phyloP scores from a whole-genome alignment of 2,329 filamentous ascomycete genomes.

The Fusarium drepaniforme region DNA sequence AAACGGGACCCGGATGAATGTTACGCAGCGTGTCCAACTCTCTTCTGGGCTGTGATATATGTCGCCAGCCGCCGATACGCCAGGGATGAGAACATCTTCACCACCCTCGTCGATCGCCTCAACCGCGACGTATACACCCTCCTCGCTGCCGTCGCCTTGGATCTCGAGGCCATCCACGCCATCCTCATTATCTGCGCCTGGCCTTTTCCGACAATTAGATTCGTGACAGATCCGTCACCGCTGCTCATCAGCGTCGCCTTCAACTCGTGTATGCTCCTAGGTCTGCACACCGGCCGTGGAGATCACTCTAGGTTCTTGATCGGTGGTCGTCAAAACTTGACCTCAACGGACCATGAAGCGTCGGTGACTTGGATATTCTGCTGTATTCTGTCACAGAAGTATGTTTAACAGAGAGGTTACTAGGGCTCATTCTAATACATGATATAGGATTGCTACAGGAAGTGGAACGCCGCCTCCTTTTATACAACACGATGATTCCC shows the following conservation, averaged over 20 bases:
- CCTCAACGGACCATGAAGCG: slow-evolving; percentile 64
- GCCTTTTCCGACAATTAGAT: slow-evolving; percentile 64
- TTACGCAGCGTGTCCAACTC: slow-evolving; percentile 60
- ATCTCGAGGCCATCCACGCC: slow-evolving; percentile 63
- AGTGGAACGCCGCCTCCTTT: slow-evolving; percentile 63
- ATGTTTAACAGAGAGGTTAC: neutral
- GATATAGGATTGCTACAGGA: slow-evolving; percentile 49
- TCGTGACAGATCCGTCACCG: slow-evolving; percentile 63
- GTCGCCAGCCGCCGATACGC: slow-evolving; percentile 64
- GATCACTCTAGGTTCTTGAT: slow-evolving; percentile 61
- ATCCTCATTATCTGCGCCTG: slow-evolving; percentile 64
- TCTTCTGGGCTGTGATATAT: slow-evolving; percentile 68
- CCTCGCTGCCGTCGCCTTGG: slow-evolving; percentile 57
- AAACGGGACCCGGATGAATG: slow-evolving; percentile 63
- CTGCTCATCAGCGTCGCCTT: slow-evolving; percentile 61
- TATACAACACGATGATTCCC: slow-evolving; percentile 62
- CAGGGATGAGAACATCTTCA: slow-evolving; percentile 55
- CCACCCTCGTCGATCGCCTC: slow-evolving; percentile 61
- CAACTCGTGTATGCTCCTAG: slow-evolving; percentile 62
- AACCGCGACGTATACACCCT: slow-evolving; percentile 59
- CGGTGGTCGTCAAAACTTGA: slow-evolving; percentile 56
- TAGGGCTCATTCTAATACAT: neutral
- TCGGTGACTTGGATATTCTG: slow-evolving; percentile 66
- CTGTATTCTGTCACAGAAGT: slow-evolving; percentile 65
- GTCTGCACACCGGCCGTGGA: slow-evolving; percentile 66